Evolutionary conservation across 2,329 filamentous ascomycete species (phyloP), one percentile per base, ranked within the genome.

Genomic region (Exophiala xenobiotica): DNA sequence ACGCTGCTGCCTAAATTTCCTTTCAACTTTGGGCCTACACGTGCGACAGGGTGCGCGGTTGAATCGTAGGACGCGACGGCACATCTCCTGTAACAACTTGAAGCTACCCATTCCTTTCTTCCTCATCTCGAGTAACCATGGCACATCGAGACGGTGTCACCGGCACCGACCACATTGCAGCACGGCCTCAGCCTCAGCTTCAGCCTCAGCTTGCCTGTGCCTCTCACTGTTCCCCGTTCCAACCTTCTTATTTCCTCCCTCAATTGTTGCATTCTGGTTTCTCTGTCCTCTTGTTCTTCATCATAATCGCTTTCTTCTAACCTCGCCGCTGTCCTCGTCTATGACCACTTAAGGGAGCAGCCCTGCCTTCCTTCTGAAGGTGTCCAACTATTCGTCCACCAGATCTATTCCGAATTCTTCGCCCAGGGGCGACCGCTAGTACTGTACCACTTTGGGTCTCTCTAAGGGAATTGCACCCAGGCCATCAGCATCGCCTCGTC

Each of bases 101-200:
- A 49, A 40, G 22, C 46, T 27, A 8, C 46, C 46, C 37, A 49
- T 42, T 29, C 22, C 46, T 49, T 31, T 22, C 39, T 42, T 37
- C 46, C 46, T 42, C 35, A 49, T 49, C 14, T 43, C 6, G 46
- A 49, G 46, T 16, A 29, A 49, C 37, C 24, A 49, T 49, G 46
- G 46, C 46, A 49, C 46, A 14, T 16, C 46, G 33, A 49, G n/a
- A n/a, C n/a, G n/a, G n/a, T n/a, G n/a, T n/a, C n/a, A n/a, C n/a
- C n/a, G n/a, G n/a, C n/a, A n/a, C n/a, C n/a, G n/a, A n/a, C n/a
- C n/a, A n/a, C n/a, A n/a, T n/a, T n/a, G n/a, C n/a, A n/a, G n/a
- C n/a, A n/a, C n/a, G n/a, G n/a, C n/a, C n/a, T n/a, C n/a, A n/a
- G n/a, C n/a, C n/a, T n/a, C n/a, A n/a, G n/a, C n/a, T n/a, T n/a